Conservation (phyloP, 1,284 basidiomycete species). For the Pseudozyma thailandica region DNA sequence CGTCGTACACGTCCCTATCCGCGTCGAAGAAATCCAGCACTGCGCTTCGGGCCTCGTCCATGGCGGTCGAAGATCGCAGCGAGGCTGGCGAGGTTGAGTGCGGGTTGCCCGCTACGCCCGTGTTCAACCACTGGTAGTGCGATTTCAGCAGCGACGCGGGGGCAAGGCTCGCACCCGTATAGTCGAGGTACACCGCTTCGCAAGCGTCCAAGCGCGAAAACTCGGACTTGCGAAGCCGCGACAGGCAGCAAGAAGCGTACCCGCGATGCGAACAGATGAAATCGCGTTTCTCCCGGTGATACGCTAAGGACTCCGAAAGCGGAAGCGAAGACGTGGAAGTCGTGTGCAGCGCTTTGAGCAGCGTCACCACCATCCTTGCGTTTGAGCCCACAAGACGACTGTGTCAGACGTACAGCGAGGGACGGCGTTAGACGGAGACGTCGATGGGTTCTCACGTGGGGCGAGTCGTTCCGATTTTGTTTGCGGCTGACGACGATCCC, state of each 20-base stretch:
- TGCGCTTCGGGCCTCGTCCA: constrained; percentile 10
- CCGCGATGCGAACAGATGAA: constrained; percentile 9
- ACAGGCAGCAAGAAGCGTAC: constrained; percentile 6
- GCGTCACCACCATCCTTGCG: constrained; percentile 10
- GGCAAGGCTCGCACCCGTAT: constrained; percentile 19
- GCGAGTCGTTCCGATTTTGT: too few species aligned
- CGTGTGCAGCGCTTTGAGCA: constrained; percentile 18
- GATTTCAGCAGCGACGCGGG: constrained; percentile 6
- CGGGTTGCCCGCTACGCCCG: constrained; percentile 22
- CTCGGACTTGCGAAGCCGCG: constrained; percentile 14
- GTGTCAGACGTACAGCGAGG: too few species aligned
- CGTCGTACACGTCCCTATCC: constrained; percentile 17
- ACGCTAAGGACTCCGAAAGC: constrained; percentile 5
- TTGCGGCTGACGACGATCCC: too few species aligned
- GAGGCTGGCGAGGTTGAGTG: constrained; percentile 26
- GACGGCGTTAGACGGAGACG: too few species aligned
- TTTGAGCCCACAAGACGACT: neutral
- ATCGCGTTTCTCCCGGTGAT: constrained; percentile 4
- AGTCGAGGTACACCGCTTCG: constrained; percentile 29
- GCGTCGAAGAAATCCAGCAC: constrained; percentile 33
- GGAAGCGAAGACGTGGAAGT: neutral
- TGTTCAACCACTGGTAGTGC: constrained; percentile 1
- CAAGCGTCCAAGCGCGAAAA: constrained; percentile 10
- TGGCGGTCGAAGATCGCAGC: neutral
- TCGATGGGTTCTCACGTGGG: too few species aligned